These are phyloP conservation scores for Hortaea werneckii DNA, from an alignment of 2,329 filamentous ascomycete genomes.

Conservation along the genomic window DNA sequence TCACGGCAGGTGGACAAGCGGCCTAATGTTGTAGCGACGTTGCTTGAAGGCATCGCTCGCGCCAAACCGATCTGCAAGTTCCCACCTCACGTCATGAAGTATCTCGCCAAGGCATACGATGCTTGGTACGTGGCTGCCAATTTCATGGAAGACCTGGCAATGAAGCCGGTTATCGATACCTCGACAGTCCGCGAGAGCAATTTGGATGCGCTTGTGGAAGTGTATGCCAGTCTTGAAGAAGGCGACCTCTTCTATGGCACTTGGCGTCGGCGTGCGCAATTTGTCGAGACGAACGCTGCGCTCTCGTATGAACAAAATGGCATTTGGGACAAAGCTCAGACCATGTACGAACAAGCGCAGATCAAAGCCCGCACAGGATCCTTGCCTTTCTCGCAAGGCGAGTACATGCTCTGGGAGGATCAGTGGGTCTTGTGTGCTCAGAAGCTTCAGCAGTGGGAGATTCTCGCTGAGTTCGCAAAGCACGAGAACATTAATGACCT, in stretches of 20 bases:
- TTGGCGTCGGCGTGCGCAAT: constrained; percentile 89
- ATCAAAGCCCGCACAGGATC: constrained; percentile 93
- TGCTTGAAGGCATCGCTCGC: constrained; percentile 78
- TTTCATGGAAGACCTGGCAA: constrained; percentile 80
- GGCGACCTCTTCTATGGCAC: constrained; percentile 97
- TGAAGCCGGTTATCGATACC: constrained; percentile 76
- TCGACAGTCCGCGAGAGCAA: constrained; percentile 82
- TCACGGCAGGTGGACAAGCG: constrained; percentile 87
- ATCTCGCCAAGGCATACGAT: constrained; percentile 85
- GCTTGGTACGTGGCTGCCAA: constrained; percentile 92
- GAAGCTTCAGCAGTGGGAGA: constrained; percentile 98
- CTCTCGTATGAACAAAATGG: constrained; percentile 97
- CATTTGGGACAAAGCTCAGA: constrained; percentile 98
- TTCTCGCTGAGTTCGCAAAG: constrained; percentile 93
- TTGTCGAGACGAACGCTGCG: constrained; percentile 93
- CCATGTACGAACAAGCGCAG: constrained; percentile 91
- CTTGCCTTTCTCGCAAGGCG: constrained; percentile 89
- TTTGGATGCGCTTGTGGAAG: constrained; percentile 85
- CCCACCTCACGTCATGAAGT: constrained; percentile 92
- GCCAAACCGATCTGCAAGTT: constrained; percentile 83
- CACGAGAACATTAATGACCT: constrained; percentile 98
- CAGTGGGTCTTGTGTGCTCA: constrained; percentile 97
- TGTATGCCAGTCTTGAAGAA: constrained; percentile 84
- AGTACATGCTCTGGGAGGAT: constrained; percentile 99
- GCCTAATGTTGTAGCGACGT: constrained; percentile 87